Percentiles rank a stretch among this genome's conserved stretches.
phyloP scores from a whole-genome alignment of 345 rosid species.

The Aquilaria yunnanensis region DNA sequence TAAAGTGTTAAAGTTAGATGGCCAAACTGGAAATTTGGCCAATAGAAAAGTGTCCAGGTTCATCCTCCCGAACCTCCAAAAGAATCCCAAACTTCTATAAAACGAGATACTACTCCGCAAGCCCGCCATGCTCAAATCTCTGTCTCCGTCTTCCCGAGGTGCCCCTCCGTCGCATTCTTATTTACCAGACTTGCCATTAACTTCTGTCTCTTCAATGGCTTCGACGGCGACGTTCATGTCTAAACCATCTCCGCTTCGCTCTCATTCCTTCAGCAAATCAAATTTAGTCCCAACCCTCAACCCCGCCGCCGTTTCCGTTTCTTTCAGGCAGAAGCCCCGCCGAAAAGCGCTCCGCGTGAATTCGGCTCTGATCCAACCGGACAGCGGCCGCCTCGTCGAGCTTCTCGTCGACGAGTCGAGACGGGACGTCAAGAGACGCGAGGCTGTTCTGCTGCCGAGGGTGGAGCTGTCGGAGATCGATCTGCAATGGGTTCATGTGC shows the following conservation, averaged over 20 bases:
- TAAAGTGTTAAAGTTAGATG: too few relatives aligned
- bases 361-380: conserved; percentile 57
- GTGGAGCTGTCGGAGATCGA: conserved; percentile 71
- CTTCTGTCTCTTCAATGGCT: conserved; percentile 37
- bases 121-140: too few relatives aligned
- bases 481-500: conserved; percentile 88
- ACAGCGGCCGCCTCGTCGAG: conserved; percentile 78
- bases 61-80: conserved; percentile 19
- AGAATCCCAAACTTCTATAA: too few relatives aligned
- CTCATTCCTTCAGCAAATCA: conserved; percentile 32
- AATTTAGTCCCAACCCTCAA: conserved; percentile 26
- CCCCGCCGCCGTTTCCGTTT: conserved; percentile 28
- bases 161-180: too few relatives aligned
- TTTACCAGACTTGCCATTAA: too few relatives aligned
- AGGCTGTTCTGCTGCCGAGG: conserved; percentile 54
- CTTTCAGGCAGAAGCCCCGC: neutral
- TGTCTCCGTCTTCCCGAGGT: too few relatives aligned
- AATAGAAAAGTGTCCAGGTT: conserved; percentile 32
- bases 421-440: conserved; percentile 46
- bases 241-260: conserved; percentile 23
- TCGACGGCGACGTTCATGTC: conserved; percentile 42
- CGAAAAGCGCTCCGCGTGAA: conserved; percentile 22
- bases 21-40: too few relatives aligned
- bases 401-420: conserved; percentile 56
- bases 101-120: too few relatives aligned